phyloP scores from a whole-genome alignment of 495 filamentous ascomycete species.

The Penicillium goetzii region DNA sequence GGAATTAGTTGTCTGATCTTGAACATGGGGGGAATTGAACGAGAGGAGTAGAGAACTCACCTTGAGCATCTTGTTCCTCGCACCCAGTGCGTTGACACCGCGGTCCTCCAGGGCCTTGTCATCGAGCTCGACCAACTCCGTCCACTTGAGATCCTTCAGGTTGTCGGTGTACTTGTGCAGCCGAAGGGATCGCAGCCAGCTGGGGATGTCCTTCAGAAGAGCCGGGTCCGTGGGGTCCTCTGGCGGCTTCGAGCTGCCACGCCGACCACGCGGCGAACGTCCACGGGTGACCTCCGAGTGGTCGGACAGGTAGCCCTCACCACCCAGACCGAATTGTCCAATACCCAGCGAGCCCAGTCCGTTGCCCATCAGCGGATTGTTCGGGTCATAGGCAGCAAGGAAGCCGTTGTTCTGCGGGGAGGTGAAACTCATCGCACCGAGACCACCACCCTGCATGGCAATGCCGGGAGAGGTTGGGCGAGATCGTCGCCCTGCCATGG shows the following conservation, averaged over 20 bases:
- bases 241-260: slow-evolving; percentile 95
- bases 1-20: slow-evolving; percentile 3
- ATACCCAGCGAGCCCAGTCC: slow-evolving; percentile 72
- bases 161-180: slow-evolving; percentile 99
- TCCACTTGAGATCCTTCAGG: slow-evolving; percentile 95
- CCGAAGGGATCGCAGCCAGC: slow-evolving; percentile 91
- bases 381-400: slow-evolving; percentile 82
- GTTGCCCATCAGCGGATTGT: slow-evolving; percentile 73
- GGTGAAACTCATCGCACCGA: slow-evolving; percentile 73
- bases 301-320: slow-evolving; percentile 93
- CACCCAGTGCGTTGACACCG: slow-evolving; percentile 93
- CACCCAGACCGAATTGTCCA: slow-evolving; percentile 71
- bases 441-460: slow-evolving; percentile 68
- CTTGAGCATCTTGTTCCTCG: slow-evolving; percentile 97
- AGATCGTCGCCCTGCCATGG: slow-evolving; percentile 78
- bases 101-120: slow-evolving; percentile 92
- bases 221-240: slow-evolving; percentile 94
- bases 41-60: slow-evolving; percentile 46
- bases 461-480: slow-evolving; percentile 93
- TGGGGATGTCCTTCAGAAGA: slow-evolving; percentile 92
- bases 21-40: slow-evolving; percentile 22
- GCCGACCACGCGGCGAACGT: slow-evolving; percentile 86
- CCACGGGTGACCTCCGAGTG: slow-evolving; percentile 89
- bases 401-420: slow-evolving; percentile 96
- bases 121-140: slow-evolving; percentile 87